Base-by-base conservation (phyloP, 2,329 filamentous ascomycete genomes). In the Ceratocystis lukuohia region DNA sequence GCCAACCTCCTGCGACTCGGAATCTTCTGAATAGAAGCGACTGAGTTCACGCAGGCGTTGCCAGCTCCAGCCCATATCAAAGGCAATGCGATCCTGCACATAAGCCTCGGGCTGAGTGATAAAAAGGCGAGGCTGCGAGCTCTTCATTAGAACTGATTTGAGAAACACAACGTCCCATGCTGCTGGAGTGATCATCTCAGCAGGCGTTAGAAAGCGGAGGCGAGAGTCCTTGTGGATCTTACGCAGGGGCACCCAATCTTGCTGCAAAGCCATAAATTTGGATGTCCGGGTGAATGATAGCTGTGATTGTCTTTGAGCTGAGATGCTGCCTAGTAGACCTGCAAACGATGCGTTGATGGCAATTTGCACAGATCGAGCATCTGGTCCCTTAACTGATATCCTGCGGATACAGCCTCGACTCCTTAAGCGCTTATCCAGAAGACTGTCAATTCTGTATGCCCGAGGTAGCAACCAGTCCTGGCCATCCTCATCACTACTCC, bases 61-160 rank as follows among this genome's bases (percentile, higher is more conserved):
- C 89, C 89, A 93, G 1, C 83, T 85, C 87, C 87, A 91, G 4
- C 80, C 79, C 8, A 77, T 72, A 56, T 81, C 78, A 46, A 81
- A 80, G 4, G 81, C 78, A 41, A 79, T 75, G 15, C 76, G 74
- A 68, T 85, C 82, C 71, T 93, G 89, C 1, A 89, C 76, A 70
- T 93, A 93, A 1, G 87, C 86, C 70, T 88, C 85, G 2, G 86
- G 83, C 67, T 89, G 87, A 0, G 89, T 93, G 67, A 92, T 80
- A 74, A 88, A 93, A 12, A 93, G 80, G 7, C 88, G 81, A 69
- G 85, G 84, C 69, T 82, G 80, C 8, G 82, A 80, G 37, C 84
- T 81, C 71, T 86, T 84, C 88, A 92, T 92, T 71, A 89, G 82
- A 46, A 91, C 83, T 61, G 87, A 85, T 62, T 80, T 80, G 33